Conservation (phyloP, 495 filamentous ascomycete genomes). For the Trypethelium eluteriae region DNA sequence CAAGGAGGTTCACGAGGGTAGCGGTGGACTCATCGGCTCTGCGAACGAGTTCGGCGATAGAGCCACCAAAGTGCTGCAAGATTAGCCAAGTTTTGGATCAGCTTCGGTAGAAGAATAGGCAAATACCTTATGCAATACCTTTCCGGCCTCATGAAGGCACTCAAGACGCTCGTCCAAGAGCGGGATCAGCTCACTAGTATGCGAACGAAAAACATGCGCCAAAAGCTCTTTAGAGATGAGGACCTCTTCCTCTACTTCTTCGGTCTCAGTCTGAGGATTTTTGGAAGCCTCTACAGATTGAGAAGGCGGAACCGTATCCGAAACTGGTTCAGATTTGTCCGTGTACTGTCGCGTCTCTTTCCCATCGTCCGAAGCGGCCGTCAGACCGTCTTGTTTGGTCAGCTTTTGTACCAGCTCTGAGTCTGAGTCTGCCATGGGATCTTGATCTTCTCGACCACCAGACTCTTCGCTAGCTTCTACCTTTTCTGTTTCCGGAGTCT, state of each 20-base stretch:
- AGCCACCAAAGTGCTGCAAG: constrained; percentile 19
- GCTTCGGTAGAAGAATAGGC: not conserved
- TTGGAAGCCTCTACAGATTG: not conserved
- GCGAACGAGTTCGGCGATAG: constrained; percentile 50
- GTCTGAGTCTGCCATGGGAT: not conserved
- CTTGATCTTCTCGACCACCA: not conserved
- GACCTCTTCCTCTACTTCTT: constrained; percentile 8
- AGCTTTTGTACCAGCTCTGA: not conserved
- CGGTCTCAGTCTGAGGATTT: not conserved
- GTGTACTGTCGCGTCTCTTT: not conserved
- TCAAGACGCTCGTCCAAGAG: constrained; percentile 67
- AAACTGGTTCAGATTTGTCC: not conserved
- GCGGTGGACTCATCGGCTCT: constrained; percentile 73
- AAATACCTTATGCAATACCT: constrained; percentile 74
- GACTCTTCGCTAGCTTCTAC: not conserved
- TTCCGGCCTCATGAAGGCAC: constrained; percentile 78
- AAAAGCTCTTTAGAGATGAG: constrained; percentile 59
- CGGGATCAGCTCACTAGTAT: constrained; percentile 79
- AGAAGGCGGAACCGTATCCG: not conserved
- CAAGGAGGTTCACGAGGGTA: constrained; percentile 72
- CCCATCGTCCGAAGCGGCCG: not conserved
- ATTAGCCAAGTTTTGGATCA: constrained; percentile 5
- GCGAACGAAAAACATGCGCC: constrained; percentile 73
- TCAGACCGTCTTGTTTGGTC: not conserved
- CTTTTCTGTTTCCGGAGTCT: not conserved